Base-by-base conservation (phyloP, 257 asterid species). In the Solanum megistacrolobum region DNA sequence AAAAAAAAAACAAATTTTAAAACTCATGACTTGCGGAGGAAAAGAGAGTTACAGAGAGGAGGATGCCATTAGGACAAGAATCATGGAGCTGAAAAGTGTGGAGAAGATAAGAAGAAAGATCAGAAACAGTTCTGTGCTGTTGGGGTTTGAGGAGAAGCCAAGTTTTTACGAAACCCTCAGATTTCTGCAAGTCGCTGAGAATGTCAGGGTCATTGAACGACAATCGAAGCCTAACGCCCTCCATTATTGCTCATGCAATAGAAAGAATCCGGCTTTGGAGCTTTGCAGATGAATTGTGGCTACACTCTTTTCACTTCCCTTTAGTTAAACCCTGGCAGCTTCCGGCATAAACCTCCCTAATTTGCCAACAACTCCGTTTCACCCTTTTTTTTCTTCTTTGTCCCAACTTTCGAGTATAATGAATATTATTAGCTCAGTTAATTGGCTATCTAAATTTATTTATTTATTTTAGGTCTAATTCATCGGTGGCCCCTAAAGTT, bases 1-100 rank as follows among this genome's bases (percentile, higher is more conserved):
- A 7, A 12, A 23, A 34, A 41, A 41, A 34, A 87, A 1, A 4
- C 4, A 87, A 39, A 5, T 12, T 58, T 12, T 38, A 11, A 3
- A 78, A 35, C 41, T 8, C 12, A 12, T 8, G 84, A 35, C 52
- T 35, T 20, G 29, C 38, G 14, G 9, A 58, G n/a, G n/a, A 74
- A 71, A 71, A 71, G 29, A 14, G 16, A 20, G 75, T 65, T 92
- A 97, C 99, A 71, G 93, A 93, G 90, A 97, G 96, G 68, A 93
- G 88, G 88, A 97, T 93, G 86, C 99, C 99, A 69, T 94, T 83
- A 62, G 99, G 98, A 87, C 99, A 97, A 75, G 98, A 90, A 14
- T 86, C 92, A 62, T 92, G 93, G 88, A 97, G 99, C 14, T 94
- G 93, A 92, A 95, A 97, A 86, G 91, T 90, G 85, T 86, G 92